Base-by-base conservation (phyloP, 2,329 filamentous ascomycete species). In the Penicillium sp. region DNA sequence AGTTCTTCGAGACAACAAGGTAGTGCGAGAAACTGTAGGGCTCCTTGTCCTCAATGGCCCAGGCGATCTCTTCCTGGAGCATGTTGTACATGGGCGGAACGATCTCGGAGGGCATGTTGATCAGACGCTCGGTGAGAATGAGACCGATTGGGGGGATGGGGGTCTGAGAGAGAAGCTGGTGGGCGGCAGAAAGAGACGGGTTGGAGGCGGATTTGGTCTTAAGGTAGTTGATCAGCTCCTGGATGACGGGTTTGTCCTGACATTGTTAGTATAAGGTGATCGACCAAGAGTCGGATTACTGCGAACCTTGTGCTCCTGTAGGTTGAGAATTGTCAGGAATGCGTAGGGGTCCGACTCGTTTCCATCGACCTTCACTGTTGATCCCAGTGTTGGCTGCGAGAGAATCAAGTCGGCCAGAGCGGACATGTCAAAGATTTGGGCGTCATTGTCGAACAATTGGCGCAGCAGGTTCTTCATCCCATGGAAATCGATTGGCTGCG, bases 321-420 rank as follows among this genome's bases (percentile, higher is more conserved):
- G 77, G 71, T 96, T 97, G 55, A 99, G 77, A 7, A 91, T 89
- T 0, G 92, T 96, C 58, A 97, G 80, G 74, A 99, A 90, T 10
- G 93, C 92, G 75, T 94, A 97, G 2, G 94, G 89, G 69, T 97
- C 94, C 43, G 86, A 90, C 67, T 92, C 91, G 69, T 94, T 92
- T 66, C 92, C 92, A 65, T 97, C 93, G n/a, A 94, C 90, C 77
- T 99, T 99, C 64, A 97, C 91, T 0, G 93, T 97, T 10, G 92
- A 96, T 51, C 94, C 94, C 43, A 99, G 86, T 18, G 89, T 85
- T 9, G 90, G 87, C 74, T 99, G 93, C 45, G 89, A 87, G 49
- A 97, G 80, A 66, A 99, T 89, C 59, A 97, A 77, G 71, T 97
- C 91, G 32, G 92, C 83, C 47, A 99, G 83, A 6, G 85, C 89